phyloP scores from a whole-genome alignment of 805 yeast species.

The Kregervanrija pseudodelftensis region DNA sequence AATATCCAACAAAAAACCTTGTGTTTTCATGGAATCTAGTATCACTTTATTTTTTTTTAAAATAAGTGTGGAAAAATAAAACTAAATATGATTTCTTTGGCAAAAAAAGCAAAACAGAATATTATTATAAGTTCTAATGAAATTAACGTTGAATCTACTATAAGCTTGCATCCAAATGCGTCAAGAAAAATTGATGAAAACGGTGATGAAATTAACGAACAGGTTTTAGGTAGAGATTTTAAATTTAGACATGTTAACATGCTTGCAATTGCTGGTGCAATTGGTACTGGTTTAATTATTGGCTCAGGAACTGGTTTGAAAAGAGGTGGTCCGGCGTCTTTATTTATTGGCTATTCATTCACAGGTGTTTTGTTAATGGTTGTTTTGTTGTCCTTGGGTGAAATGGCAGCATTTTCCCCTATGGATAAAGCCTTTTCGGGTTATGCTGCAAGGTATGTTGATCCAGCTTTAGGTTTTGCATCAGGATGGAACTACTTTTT shows the following conservation, averaged over 20 bases:
- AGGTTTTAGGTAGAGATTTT: constrained; percentile 5
- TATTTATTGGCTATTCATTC: constrained; percentile 32
- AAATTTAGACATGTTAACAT: constrained; percentile 36
- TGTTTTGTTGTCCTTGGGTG: constrained; percentile 38
- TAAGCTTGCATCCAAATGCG: neutral
- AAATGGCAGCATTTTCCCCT: constrained; percentile 40
- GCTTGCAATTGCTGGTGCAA: constrained; percentile 44
- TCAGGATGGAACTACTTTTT: constrained; percentile 45
- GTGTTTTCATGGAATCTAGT: no score
- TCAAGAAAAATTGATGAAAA: constrained; percentile 1
- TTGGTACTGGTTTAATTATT: constrained; percentile 41
- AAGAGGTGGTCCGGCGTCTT: constrained; percentile 35
- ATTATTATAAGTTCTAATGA: no score
- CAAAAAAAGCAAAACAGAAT: no score
- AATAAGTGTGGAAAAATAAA: no score
- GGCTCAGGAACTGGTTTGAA: constrained; percentile 34
- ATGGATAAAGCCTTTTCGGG: constrained; percentile 42
- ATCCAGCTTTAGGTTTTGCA: constrained; percentile 37
- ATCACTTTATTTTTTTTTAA: no score
- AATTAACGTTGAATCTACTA: no score
- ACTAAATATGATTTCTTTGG: no score
- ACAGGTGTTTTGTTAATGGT: constrained; percentile 38
- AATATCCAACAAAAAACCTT: no score
- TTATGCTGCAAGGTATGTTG: constrained; percentile 40
- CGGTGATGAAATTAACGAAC: neutral